Conservation (phyloP, 352 stramenopile species). For the Phytophthora ramorum region DNA sequence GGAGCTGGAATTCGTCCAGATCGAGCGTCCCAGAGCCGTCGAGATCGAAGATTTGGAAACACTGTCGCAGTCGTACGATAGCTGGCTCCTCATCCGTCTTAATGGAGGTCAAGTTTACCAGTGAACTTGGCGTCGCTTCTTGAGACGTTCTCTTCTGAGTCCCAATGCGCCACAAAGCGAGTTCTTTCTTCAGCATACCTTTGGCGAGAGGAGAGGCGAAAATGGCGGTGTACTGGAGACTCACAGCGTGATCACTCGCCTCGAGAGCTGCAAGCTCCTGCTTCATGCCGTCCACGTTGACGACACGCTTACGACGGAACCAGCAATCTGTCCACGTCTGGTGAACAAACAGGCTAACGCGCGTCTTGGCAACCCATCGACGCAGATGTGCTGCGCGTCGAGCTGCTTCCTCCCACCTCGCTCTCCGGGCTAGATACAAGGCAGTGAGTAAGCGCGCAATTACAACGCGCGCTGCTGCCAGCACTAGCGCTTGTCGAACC, state of each 20-base stretch:
- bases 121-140: background rate
- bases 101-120: background rate
- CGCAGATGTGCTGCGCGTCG: conserved; percentile 28
- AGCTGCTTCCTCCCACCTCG: conserved; percentile 7
- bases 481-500: conserved; percentile 12
- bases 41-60: conserved; percentile 56
- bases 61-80: conserved; percentile 42
- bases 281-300: conserved; percentile 37
- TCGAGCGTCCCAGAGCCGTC: conserved; percentile 55
- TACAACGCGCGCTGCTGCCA: conserved; percentile 10
- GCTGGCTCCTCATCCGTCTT: conserved; percentile 1
- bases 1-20: conserved; percentile 57
- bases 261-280: conserved; percentile 37
- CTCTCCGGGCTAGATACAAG: conserved; percentile 22
- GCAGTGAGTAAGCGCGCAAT: conserved; percentile 24
- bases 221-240: conserved; percentile 37
- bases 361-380: conserved; percentile 53
- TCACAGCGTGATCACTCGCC: conserved; percentile 27
- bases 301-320: conserved; percentile 39
- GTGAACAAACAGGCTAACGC: conserved; percentile 54
- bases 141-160: conserved; percentile 6
- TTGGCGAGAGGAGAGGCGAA: conserved; percentile 43
- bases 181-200: conserved; percentile 44
- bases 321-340: conserved; percentile 41
- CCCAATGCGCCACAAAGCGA: conserved; percentile 34